phyloP scores from a whole-genome alignment of 148 eudicot species.

The Dianthus caryophyllus region DNA sequence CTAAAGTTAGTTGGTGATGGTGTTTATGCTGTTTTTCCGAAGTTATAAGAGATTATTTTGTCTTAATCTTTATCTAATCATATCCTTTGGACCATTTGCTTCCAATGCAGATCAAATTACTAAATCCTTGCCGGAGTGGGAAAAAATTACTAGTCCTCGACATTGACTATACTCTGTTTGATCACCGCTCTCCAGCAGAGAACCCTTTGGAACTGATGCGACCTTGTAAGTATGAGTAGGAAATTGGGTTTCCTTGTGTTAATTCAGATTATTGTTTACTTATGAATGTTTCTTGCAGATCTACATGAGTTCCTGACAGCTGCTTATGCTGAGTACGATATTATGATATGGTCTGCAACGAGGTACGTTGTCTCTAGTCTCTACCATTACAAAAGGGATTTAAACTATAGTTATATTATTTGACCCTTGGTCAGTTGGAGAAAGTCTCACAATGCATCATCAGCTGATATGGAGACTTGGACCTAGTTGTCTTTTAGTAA shows the following conservation, averaged over 20 bases:
- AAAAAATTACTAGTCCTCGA: slow-evolving; percentile 95
- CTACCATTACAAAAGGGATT: not conserved
- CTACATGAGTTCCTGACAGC: slow-evolving; percentile 93
- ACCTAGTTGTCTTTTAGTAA: not conserved
- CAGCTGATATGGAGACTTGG: not conserved
- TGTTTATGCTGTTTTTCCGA: not conserved
- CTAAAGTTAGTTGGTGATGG: not conserved
- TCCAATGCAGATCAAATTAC: slow-evolving; percentile 56
- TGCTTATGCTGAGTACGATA: slow-evolving; percentile 94
- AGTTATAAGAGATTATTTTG: not conserved
- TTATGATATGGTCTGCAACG: slow-evolving; percentile 99
- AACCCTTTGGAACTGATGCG: slow-evolving; percentile 92
- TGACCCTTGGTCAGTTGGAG: not conserved
- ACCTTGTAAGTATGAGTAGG: slow-evolving; percentile 72
- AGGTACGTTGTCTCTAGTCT: slow-evolving; percentile 37
- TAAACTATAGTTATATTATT: not conserved
- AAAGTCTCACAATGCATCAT: not conserved
- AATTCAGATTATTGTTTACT: not conserved
- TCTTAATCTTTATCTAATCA: slow-evolving; percentile 9
- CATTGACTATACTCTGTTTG: slow-evolving; percentile 93
- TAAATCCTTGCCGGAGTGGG: slow-evolving; percentile 87
- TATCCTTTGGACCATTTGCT: slow-evolving; percentile 9
- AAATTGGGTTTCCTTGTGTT: too few relatives aligned
- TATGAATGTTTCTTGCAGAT: slow-evolving; percentile 43
- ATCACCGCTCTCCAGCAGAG: slow-evolving; percentile 95